phyloP scores from a whole-genome alignment of 169 alveolate genomes.

The Plasmodium vivax region DNA sequence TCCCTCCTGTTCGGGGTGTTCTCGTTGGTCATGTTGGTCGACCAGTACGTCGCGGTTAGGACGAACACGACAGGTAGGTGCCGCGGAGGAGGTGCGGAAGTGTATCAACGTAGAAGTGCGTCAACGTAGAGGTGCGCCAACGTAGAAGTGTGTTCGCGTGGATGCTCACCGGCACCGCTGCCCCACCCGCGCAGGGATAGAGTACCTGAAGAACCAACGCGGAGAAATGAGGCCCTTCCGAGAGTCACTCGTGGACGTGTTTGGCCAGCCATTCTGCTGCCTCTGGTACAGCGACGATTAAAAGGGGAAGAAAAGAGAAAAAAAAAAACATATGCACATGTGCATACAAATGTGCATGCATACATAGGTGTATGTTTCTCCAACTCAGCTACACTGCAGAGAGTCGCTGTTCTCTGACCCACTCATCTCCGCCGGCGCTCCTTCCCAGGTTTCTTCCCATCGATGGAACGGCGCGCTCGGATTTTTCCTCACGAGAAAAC shows the following conservation, averaged over 20 bases:
- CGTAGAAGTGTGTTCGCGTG: neutral
- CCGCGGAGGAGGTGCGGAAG: neutral
- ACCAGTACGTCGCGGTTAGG: constrained; percentile 51
- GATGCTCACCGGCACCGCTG: neutral
- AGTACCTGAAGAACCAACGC: constrained; percentile 37
- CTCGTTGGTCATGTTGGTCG: constrained; percentile 57
- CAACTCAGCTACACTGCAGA: neutral
- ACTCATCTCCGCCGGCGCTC: neutral
- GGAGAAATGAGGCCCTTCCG: constrained; percentile 10
- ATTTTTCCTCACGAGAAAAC: neutral
- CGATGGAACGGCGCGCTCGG: neutral
- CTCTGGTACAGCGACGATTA: constrained; percentile 3
- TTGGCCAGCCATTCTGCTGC: constrained; percentile 47
- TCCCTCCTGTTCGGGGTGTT: constrained; percentile 60
- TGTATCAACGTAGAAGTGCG: neutral
- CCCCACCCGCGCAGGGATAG: constrained; percentile 15
- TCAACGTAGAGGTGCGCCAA: neutral
- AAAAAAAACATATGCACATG: neutral
- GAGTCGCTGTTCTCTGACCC: neutral
- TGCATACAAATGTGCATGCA: neutral
- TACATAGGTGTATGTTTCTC: neutral
- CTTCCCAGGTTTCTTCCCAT: neutral
- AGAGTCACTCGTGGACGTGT: constrained; percentile 45
- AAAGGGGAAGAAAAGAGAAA: neutral
- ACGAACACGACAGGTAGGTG: constrained; percentile 66